phyloP scores from a whole-genome alignment of 140 eudicot genomes.

The Oenanthe javanica region DNA sequence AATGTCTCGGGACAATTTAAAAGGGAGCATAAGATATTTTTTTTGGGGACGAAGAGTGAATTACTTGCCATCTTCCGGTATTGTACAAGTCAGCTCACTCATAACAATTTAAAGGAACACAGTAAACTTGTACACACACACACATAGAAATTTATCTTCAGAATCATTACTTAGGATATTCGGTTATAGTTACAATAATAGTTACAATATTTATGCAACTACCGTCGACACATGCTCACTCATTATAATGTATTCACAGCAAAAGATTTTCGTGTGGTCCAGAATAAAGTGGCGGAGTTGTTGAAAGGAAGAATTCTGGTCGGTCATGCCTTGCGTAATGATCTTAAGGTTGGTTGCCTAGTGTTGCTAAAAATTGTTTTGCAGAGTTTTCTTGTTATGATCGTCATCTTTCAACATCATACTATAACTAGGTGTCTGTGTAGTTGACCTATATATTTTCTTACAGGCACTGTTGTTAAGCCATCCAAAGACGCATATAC shows the following conservation, averaged over 20 bases:
- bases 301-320: constrained; percentile 79
- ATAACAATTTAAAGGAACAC: not conserved
- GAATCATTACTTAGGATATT: no score
- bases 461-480: constrained; percentile 77
- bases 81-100: not conserved
- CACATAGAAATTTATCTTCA: no score
- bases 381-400: not conserved
- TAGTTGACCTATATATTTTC: not conserved
- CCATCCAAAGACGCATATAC: constrained; percentile 81
- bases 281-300: constrained; percentile 87
- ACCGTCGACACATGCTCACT: not conserved
- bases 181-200: no score
- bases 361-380: not conserved
- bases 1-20: not conserved
- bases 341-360: constrained; percentile 55
- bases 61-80: not conserved
- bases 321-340: constrained; percentile 95
- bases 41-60: not conserved
- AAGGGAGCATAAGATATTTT: not conserved
- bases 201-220: not conserved
- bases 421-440: not conserved
- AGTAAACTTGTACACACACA: no score
- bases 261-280: constrained; percentile 76
- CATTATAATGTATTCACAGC: constrained; percentile 39
- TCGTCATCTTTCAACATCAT: not conserved